A percentile compares a stretch with the other conserved stretches of the same genome.
phyloP scores from a whole-genome alignment of 1,284 basidiomycete species.

The Termitomyces sp. region DNA sequence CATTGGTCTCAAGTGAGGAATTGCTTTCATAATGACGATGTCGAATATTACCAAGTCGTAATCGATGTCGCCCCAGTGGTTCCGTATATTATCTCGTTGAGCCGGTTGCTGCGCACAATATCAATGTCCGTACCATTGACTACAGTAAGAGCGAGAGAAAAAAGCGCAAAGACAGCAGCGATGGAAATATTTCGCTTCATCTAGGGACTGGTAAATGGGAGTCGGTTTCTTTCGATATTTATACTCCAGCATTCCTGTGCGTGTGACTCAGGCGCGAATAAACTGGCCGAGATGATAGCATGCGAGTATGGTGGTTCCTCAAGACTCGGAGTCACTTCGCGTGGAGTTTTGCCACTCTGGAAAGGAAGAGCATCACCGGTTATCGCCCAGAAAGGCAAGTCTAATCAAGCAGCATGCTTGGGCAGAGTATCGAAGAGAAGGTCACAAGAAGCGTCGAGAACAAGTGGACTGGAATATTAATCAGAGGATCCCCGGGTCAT shows the following conservation, averaged over 20 bases:
- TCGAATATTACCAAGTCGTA: slow-evolving; percentile 11
- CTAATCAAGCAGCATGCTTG: background rate
- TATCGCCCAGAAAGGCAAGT: background rate
- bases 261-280: background rate
- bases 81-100: slow-evolving; percentile 11
- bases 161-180: background rate
- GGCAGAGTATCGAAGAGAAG: background rate
- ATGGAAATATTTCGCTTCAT: slow-evolving; percentile 7
- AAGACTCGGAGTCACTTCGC: slow-evolving; percentile 2
- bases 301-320: background rate
- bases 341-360: background rate
- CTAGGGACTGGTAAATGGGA: background rate
- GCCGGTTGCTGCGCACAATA: slow-evolving; percentile 7
- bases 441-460: background rate
- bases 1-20: background rate
- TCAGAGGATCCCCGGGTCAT: background rate
- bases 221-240: slow-evolving; percentile 1
- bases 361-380: background rate
- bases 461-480: background rate
- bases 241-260: background rate
- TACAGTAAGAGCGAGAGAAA: background rate
- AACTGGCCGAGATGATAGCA: background rate
- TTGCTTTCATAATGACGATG: slow-evolving; percentile 6
- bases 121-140: slow-evolving; percentile 11
- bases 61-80: slow-evolving; percentile 16